phyloP scores from a whole-genome alignment of 2,329 filamentous ascomycete species.

The Alternaria brassicae region DNA sequence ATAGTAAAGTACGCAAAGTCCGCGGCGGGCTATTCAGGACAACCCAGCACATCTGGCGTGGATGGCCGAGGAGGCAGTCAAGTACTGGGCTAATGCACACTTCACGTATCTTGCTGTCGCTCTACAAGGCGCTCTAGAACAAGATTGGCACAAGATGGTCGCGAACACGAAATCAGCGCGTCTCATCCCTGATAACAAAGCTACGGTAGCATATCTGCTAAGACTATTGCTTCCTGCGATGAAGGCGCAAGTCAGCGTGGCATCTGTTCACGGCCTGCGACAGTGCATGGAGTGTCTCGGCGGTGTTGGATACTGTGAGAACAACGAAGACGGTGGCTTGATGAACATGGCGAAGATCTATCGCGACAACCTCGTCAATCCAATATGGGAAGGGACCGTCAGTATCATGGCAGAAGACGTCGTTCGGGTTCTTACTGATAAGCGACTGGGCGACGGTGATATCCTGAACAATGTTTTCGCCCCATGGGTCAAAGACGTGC shows the following conservation, averaged over 20 bases:
- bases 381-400: conserved; percentile 77
- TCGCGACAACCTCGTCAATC: conserved; percentile 68
- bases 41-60: conserved; percentile 66
- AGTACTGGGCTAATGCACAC: conserved; percentile 65
- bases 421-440: conserved; percentile 53
- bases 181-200: conserved; percentile 33
- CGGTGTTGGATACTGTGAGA: conserved; percentile 71
- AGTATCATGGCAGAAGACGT: conserved; percentile 69
- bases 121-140: conserved; percentile 64
- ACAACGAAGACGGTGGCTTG: conserved; percentile 61
- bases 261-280: conserved; percentile 57
- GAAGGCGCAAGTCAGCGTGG: conserved; percentile 36
- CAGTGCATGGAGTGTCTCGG: conserved; percentile 69
- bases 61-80: conserved; percentile 62
- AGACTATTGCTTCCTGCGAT: conserved; percentile 37
- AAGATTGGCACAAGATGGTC: conserved; percentile 41
- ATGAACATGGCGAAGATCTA: conserved; percentile 72
- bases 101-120: conserved; percentile 63
- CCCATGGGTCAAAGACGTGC: conserved; percentile 25
- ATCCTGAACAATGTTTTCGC: conserved; percentile 28
- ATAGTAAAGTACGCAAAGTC: conserved; percentile 64
- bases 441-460: conserved; percentile 37
- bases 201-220: conserved; percentile 20
- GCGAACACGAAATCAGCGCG: conserved; percentile 26
- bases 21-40: conserved; percentile 57